Conservation (phyloP, 2,329 filamentous ascomycete species). For the Aspergillus awamori region DNA sequence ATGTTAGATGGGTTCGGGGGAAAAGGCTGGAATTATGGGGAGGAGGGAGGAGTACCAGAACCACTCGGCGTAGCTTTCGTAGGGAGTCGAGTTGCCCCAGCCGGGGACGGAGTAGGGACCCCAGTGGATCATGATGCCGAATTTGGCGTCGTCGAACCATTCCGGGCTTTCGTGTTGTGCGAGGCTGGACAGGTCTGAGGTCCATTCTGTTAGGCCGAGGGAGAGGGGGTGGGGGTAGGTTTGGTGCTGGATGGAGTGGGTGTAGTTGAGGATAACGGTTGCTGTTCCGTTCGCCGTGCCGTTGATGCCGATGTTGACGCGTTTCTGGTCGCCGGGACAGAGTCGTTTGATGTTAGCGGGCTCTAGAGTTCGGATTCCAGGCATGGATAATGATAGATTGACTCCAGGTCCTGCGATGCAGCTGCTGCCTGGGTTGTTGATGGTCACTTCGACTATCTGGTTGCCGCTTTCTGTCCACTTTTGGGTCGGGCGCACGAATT, state of each 20-base stretch:
- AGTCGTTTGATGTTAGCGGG: slow-evolving; percentile 2
- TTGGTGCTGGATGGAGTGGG: not conserved
- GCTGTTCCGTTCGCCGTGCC: slow-evolving; percentile 5
- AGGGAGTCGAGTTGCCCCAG: slow-evolving; percentile 51
- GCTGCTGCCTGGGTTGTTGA: not conserved
- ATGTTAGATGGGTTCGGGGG: not conserved
- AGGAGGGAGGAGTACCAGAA: slow-evolving; percentile 4
- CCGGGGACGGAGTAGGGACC: slow-evolving; percentile 59
- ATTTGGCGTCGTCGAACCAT: slow-evolving; percentile 59
- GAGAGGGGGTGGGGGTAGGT: not conserved
- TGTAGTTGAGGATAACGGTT: not conserved
- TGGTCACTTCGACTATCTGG: not conserved
- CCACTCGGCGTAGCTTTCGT: slow-evolving; percentile 48
- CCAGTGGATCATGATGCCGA: slow-evolving; percentile 65
- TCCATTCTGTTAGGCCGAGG: slow-evolving; percentile 3
- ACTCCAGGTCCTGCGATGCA: not conserved
- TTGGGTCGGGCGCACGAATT: slow-evolving; percentile 3
- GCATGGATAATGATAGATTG: not conserved
- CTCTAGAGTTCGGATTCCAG: not conserved
- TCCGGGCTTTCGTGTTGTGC: not conserved
- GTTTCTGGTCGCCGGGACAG: slow-evolving; percentile 6
- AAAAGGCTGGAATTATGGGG: no score
- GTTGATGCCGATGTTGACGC: not conserved
- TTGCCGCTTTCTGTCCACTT: slow-evolving; percentile 5
- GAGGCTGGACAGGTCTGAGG: not conserved